Evolutionary conservation across 202 grass and related monocot species (phyloP).

Genomic region (Sporobolus alterniflorus): DNA sequence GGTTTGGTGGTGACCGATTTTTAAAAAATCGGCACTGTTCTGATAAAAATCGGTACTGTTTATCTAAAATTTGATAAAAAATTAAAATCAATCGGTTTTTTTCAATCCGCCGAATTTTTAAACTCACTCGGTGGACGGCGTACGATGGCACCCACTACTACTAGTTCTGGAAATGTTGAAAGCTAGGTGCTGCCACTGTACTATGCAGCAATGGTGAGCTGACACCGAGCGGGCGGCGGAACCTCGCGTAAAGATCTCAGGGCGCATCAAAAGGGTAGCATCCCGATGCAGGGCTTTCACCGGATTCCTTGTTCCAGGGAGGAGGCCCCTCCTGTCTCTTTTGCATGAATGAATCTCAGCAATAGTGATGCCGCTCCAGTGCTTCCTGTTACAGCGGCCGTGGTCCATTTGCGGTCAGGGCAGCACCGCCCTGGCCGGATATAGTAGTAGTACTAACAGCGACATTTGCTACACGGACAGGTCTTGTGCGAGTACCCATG

Average conservation of each 20-base stretch:
- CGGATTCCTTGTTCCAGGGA: slow-evolving; percentile 41
- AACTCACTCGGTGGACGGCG: too few species aligned
- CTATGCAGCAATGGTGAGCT: not conserved
- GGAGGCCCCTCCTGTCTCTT: slow-evolving; percentile 39
- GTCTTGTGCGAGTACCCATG: slow-evolving; percentile 11
- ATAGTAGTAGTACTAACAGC: slow-evolving; percentile 39
- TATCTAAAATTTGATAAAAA: too few species aligned
- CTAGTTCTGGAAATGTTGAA: not conserved
- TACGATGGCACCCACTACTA: not conserved
- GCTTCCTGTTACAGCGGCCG: slow-evolving; percentile 16
- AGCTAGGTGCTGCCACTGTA: not conserved
- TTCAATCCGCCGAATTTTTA: too few species aligned
- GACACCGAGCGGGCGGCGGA: slow-evolving; percentile 22
- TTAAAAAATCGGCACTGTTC: too few species aligned
- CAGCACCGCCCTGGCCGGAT: slow-evolving; percentile 45
- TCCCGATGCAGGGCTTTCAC: slow-evolving; percentile 43
- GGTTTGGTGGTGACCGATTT: too few species aligned
- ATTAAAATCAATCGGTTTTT: too few species aligned
- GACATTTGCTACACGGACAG: slow-evolving; percentile 39
- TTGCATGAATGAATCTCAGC: slow-evolving; percentile 41
- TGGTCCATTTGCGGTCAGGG: slow-evolving; percentile 26
- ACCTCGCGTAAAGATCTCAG: slow-evolving; percentile 9
- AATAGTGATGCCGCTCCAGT: slow-evolving; percentile 27
- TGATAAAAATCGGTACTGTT: too few species aligned
- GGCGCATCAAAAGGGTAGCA: not conserved